Base-by-base conservation (phyloP, 2,329 filamentous ascomycete genomes). In the Ophiostoma perfectum region DNA sequence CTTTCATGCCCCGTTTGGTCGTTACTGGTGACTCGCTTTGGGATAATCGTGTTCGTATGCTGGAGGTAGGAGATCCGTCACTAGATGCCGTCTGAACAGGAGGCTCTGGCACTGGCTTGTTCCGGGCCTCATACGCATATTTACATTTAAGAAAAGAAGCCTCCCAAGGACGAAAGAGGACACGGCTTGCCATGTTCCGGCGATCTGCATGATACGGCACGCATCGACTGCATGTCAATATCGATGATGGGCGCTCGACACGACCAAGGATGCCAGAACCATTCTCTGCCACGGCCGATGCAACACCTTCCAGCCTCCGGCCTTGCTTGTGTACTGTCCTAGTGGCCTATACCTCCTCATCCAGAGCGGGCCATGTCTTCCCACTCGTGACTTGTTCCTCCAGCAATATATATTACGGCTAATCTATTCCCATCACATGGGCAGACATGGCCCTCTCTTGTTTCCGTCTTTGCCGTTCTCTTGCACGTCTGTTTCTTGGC, bases 381-480 rank as follows among this genome's bases (percentile, higher is more conserved):
- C 49, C 27, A 27, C 27, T 55, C 49, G 14, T 11, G 49, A 8
- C 18, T 55, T 5, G 47, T 4, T 27, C 49, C 49, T 55, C 49
- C 6, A 18, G n/a, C n/a, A 55, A 55, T 27, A 4, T 27, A 18
- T 55, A 11, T 11, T 27, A 9, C 27, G 27, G 18, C 18, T 18
- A 27, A 55, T 55, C 49, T 55, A 55, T 55, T 55, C 49, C 18
- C 49, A 55, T 55, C 49, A 27, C 49, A 55, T 55, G 49, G 2
- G n/a, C 49, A n/a, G 7, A 11, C 18, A 55, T 55, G 27, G 18
- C 4, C 8, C 5, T 4, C 18, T 55, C 49, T 27, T 55, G n/a
- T 16, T 55, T 55, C 49, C 18, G 49, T 55, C 49, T 27, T 55
- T 36, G 18, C 49, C 49, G 8, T 3, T 9, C 3, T 49, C 9